A percentile compares a stretch with the other conserved stretches of the same genome.
These are phyloP conservation scores for Xylariaceae sp. DNA, from an alignment of 2,329 filamentous ascomycete genomes.

Conservation along the genomic window DNA sequence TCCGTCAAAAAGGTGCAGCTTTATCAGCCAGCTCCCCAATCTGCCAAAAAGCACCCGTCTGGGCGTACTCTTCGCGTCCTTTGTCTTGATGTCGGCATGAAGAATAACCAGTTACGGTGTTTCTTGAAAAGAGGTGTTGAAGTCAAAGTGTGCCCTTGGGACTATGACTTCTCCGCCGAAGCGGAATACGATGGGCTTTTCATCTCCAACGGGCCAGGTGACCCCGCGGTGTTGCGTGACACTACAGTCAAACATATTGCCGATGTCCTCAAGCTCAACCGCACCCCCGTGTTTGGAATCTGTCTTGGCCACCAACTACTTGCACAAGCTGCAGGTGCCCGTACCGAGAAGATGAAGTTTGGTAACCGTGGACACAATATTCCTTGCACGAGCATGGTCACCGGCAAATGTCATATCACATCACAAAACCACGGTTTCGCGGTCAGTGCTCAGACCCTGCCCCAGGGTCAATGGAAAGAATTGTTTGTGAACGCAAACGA, in stretches of 20 bases:
- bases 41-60: conserved; percentile 78
- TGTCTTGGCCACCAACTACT: conserved; percentile 93
- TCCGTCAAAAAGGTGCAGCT: conserved; percentile 83
- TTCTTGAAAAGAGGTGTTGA: conserved; percentile 88
- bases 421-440: conserved; percentile 98
- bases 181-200: conserved; percentile 95
- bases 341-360: conserved; percentile 96
- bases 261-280: conserved; percentile 69
- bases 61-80: conserved; percentile 83
- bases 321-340: conserved; percentile 79
- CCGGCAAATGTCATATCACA: conserved; percentile 96
- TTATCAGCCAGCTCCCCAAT: conserved; percentile 69
- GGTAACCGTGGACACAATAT: conserved; percentile 99
- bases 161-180: conserved; percentile 82
- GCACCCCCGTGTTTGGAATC: conserved; percentile 90
- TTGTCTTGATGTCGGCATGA: conserved; percentile 94
- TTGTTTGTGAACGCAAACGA: conserved; percentile 98
- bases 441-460: conserved; percentile 74
- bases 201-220: conserved; percentile 95
- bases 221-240: conserved; percentile 76
- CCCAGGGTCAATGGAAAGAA: conserved; percentile 74
- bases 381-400: conserved; percentile 91
- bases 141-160: conserved; percentile 91
- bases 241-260: conserved; percentile 74
- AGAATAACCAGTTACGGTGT: conserved; percentile 96